phyloP scores from a whole-genome alignment of 2,329 filamentous ascomycete genomes.

The Geoglossum cookeanum region DNA sequence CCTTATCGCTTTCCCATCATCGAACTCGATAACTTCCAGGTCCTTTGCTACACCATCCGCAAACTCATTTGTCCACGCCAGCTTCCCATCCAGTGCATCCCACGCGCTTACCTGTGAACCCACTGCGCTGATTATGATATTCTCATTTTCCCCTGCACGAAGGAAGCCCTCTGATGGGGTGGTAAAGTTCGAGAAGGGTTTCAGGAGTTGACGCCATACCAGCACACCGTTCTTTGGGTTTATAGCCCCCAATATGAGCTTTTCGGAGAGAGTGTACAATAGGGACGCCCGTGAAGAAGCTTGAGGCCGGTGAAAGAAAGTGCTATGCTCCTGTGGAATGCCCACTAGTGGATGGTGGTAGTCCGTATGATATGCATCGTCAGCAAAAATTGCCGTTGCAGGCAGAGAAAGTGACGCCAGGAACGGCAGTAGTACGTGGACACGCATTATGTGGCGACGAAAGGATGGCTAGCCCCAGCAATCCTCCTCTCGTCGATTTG shows the following conservation, averaged over 20 bases:
- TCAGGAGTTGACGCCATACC: slow-evolving; percentile 67
- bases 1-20: slow-evolving; percentile 30
- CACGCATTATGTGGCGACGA: neutral
- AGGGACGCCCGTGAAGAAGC: slow-evolving; percentile 69
- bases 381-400: slow-evolving; percentile 50
- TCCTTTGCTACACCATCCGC: slow-evolving; percentile 37
- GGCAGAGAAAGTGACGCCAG: neutral
- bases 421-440: neutral
- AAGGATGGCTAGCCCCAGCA: neutral
- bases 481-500: neutral
- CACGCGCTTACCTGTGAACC: slow-evolving; percentile 57
- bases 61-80: slow-evolving; percentile 53
- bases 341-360: slow-evolving; percentile 86
- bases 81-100: slow-evolving; percentile 65
- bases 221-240: slow-evolving; percentile 72
- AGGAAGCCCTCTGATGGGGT: slow-evolving; percentile 27
- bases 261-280: slow-evolving; percentile 76
- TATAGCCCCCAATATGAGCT: slow-evolving; percentile 66
- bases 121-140: slow-evolving; percentile 54
- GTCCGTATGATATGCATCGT: slow-evolving; percentile 83
- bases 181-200: slow-evolving; percentile 11
- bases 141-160: slow-evolving; percentile 59
- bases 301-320: slow-evolving; percentile 85
- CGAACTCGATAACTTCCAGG: slow-evolving; percentile 58
- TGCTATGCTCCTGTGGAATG: slow-evolving; percentile 59